Conservation (phyloP, 495 filamentous ascomycete species). For the Penicillium turbatum region DNA sequence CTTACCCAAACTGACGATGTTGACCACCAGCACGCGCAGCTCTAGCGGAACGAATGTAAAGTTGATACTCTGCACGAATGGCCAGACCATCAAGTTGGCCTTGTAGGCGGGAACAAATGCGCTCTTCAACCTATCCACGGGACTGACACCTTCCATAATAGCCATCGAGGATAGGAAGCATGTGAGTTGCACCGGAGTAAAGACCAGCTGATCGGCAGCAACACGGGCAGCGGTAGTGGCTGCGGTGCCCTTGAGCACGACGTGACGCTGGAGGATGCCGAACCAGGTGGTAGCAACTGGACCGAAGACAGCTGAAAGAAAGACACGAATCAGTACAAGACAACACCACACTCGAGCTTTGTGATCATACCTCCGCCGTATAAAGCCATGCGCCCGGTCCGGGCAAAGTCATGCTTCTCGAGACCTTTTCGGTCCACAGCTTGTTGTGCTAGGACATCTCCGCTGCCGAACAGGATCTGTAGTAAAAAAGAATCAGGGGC, state of each 20-base stretch:
- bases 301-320: constrained; percentile 70
- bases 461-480: constrained; percentile 81
- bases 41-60: constrained; percentile 87
- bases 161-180: constrained; percentile 85
- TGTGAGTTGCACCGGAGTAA: constrained; percentile 76
- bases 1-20: constrained; percentile 72
- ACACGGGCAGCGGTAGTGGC: constrained; percentile 77
- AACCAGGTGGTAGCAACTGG: constrained; percentile 90
- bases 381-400: constrained; percentile 84
- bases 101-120: constrained; percentile 65
- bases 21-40: constrained; percentile 82
- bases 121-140: constrained; percentile 63
- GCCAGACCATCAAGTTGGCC: constrained; percentile 92
- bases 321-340: constrained; percentile 10
- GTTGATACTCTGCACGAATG: constrained; percentile 82
- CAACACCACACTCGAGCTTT: not conserved
- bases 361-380: constrained; percentile 78
- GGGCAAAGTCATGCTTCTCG: constrained; percentile 71
- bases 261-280: constrained; percentile 64
- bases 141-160: constrained; percentile 72
- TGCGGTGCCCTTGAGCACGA: constrained; percentile 60
- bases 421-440: constrained; percentile 77
- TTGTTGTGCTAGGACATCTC: constrained; percentile 92
- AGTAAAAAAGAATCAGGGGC: not conserved
- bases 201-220: constrained; percentile 76